Evolutionary conservation across 768 basidiomycete genomes (phyloP), one percentile per base, ranked within the genome.

Genomic region (Pleurotus sapidus): DNA sequence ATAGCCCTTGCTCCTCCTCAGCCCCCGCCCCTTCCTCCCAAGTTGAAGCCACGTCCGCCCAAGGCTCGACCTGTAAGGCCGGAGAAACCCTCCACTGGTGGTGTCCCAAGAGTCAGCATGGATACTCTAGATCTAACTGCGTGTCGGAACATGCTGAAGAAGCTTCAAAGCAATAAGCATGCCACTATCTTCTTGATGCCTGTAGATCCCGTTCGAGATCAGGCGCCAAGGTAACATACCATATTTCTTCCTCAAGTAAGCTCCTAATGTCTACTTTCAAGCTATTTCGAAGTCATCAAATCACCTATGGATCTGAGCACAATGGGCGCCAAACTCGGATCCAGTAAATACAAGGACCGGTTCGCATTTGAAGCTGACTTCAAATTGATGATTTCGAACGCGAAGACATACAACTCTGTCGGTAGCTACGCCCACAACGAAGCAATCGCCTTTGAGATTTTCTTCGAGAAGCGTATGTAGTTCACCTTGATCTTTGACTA

Each of bases 251-350:
- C 3, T 8, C 37, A 53, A 25, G 17, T 40, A 1, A 53, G 62
- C 57, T 45, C 47, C 43, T 53, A 14, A 50, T 20, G 20, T 42
- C 50, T 39, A 11, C 8, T 15, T 40, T 61, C 17, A 34, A 96
- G 95, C 63, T 98, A 98, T 69, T 93, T 94, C 65, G 87, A 91
- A 54, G 74, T 95, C 58, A 88, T 99, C 70, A 91, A 91, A 70
- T 79, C 89, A 9, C 96, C 97, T 0, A 98, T 99, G 93, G 97
- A 99, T 67, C 77, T 98, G 15, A 87, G 87, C 51, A 94, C 95
- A 0, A 90, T 96, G 78, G 77, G 80, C 24, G 89, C 89, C 38
- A 98, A 96, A 68, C 74, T 98, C 9, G 87, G 91, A 63, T 86
- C 83, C 56, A 94, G 95, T 5, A 82, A 88, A 72, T 98, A 98